These are phyloP conservation scores for Grosmannia clavigera DNA, from an alignment of 2,329 filamentous ascomycete genomes.

Conservation along the genomic window DNA sequence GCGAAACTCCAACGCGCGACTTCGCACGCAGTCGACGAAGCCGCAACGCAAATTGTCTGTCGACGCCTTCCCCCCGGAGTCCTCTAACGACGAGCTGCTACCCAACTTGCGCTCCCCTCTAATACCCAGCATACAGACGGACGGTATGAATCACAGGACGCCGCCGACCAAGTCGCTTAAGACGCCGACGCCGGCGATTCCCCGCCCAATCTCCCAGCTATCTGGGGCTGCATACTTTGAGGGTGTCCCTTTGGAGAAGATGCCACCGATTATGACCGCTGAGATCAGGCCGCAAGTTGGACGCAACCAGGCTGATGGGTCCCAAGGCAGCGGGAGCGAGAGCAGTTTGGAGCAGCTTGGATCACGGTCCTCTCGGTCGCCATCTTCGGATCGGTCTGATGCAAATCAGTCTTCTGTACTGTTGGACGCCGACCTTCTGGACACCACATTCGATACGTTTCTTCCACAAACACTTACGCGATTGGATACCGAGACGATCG, in stretches of 20 bases:
- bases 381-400: slow-evolving; percentile 13
- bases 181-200: slow-evolving; percentile 12
- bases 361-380: slow-evolving; percentile 9
- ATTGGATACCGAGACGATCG: slow-evolving; percentile 42
- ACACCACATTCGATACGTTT: slow-evolving; percentile 20
- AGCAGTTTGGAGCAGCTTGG: slow-evolving; percentile 10
- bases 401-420: slow-evolving; percentile 11
- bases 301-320: slow-evolving; percentile 12
- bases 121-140: slow-evolving; percentile 9
- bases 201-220: slow-evolving; percentile 22
- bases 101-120: slow-evolving; percentile 19
- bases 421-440: slow-evolving; percentile 10
- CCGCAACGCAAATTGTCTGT: slow-evolving; percentile 21
- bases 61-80: slow-evolving; percentile 19
- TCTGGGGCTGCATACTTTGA: slow-evolving; percentile 21
- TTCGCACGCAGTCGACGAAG: slow-evolving; percentile 18
- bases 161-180: slow-evolving; percentile 14
- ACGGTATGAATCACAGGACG: slow-evolving; percentile 11
- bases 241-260: slow-evolving; percentile 20
- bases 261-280: slow-evolving; percentile 18
- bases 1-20: slow-evolving; percentile 22
- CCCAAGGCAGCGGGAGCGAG: slow-evolving; percentile 11
- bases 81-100: slow-evolving; percentile 17
- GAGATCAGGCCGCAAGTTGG: slow-evolving; percentile 14
- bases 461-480: slow-evolving; percentile 45